Evolutionary conservation across 2,329 filamentous ascomycete species (phyloP), one percentile per base, ranked within the genome.

Genomic region (Mycosphaerella sp.): DNA sequence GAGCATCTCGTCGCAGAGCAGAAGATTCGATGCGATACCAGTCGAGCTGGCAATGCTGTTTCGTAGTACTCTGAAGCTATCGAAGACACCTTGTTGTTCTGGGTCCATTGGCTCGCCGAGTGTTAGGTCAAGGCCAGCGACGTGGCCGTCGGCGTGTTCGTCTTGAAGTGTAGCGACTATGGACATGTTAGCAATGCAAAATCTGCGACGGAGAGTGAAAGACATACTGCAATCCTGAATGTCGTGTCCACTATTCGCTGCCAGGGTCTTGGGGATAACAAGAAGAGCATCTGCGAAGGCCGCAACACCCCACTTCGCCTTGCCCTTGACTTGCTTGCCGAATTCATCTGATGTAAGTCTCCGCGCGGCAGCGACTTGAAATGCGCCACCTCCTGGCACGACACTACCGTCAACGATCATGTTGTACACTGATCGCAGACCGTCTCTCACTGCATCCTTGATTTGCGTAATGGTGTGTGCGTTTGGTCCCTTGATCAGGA

Each of bases 351-450:
- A 89, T 69, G 86, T 86, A 56, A 98, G 78, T 71, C 95, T 89
- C 41, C 84, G 79, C 18, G 90, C 89, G 63, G 88, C 95, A 28
- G 93, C 90, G 41, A 98, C 84, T 72, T 98, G 93, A 82, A 95
- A 98, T 44, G 93, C 88, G 63, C 93, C 93, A 52, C 84, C 93
- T 52, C 93, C 93, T 1, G 93, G 93, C 21, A 98, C 89, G 16
- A 98, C 93, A 61, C 87, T 91, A 73, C 85, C 83, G 70, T 98
- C 93, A n/a, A 97, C 91, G 69, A 98, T 97, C 79, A 95, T 95
- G 78, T 98, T 98, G 81, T 96, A 97, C 44, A 97, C 93, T 68
- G 89, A 95, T 66, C 93, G 83, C 61, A 98, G 79, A 56, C 93
- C 93, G 68, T 98, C 93, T 48, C 93, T 83, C 40, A 97, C 93